Conservation (phyloP, 345 rosid genomes). For the Citropsis articulata region DNA sequence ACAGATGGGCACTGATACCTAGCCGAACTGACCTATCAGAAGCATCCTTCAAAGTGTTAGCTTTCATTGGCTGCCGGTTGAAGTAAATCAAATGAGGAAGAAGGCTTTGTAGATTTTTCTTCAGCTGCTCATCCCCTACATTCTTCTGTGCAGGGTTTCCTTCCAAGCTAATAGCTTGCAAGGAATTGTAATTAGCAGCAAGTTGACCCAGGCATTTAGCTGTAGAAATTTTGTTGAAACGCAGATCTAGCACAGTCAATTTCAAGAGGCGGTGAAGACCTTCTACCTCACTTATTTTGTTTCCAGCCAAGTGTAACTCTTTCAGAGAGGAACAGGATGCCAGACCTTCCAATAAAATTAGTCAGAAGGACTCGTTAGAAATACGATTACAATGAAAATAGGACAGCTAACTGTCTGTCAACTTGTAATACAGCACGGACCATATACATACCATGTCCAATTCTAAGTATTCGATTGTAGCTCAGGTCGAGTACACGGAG, state of each 20-base stretch:
- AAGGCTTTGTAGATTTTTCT: slow-evolving; percentile 73
- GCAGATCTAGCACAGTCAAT: slow-evolving; percentile 75
- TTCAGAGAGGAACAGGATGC: slow-evolving; percentile 94
- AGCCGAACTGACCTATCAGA: slow-evolving; percentile 62
- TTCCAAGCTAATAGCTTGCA: slow-evolving; percentile 94
- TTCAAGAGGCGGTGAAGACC: slow-evolving; percentile 96
- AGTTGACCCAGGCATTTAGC: slow-evolving; percentile 89
- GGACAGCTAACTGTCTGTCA: background rate
- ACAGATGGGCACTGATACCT: slow-evolving; percentile 55
- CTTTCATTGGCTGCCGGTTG: slow-evolving; percentile 73
- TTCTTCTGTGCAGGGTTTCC: slow-evolving; percentile 97
- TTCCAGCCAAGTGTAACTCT: slow-evolving; percentile 92
- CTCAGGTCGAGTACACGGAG: slow-evolving; percentile 91
- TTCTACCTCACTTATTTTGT: slow-evolving; percentile 88
- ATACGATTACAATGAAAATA: background rate
- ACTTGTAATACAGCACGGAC: background rate
- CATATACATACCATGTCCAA: slow-evolving; percentile 76
- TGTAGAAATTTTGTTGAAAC: slow-evolving; percentile 85
- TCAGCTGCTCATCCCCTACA: slow-evolving; percentile 91
- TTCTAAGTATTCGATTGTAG: slow-evolving; percentile 77
- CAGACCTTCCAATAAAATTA: slow-evolving; percentile 45
- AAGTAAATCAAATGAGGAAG: slow-evolving; percentile 78
- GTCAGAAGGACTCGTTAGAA: background rate
- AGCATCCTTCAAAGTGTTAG: slow-evolving; percentile 51
- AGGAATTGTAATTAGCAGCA: slow-evolving; percentile 91